Percentiles rank a stretch among this genome's conserved stretches.
Conservation (phyloP, 495 filamentous ascomycete species). For the Aspergillus sclerotiicarbonarius region DNA sequence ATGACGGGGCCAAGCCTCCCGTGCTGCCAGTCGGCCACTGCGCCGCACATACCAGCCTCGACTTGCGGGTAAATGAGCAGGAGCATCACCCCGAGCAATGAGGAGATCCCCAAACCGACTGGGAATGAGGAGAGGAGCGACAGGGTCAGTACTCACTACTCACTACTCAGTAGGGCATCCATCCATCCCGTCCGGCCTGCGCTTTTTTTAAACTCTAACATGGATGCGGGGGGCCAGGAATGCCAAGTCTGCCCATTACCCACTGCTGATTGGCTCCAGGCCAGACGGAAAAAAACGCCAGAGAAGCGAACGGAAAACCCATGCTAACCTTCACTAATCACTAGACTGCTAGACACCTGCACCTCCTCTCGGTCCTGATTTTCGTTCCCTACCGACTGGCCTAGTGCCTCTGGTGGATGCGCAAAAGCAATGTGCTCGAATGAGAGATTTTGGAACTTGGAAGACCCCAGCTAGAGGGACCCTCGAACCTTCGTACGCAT, state of each 20-base stretch:
- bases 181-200: neutral
- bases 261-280: conserved; percentile 23
- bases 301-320: conserved; percentile 2
- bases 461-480: conserved; percentile 1
- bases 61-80: neutral
- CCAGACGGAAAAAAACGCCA: conserved; percentile 5
- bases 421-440: neutral
- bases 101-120: neutral
- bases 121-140: neutral
- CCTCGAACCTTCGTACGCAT: conserved; percentile 12
- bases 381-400: too few species aligned
- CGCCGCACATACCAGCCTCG: neutral
- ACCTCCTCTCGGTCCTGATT: too few species aligned
- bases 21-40: too few species aligned
- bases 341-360: neutral
- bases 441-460: conserved; percentile 1
- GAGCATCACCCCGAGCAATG: neutral
- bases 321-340: neutral
- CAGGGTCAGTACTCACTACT: too few species aligned
- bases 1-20: neutral
- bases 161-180: neutral
- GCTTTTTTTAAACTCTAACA: conserved; percentile 19
- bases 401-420: neutral
- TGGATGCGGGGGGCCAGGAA: conserved; percentile 34
- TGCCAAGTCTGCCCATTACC: conserved; percentile 31